These are phyloP conservation scores for Boletus coccyginus DNA, from an alignment of 768 basidiomycete genomes.

Conservation along the genomic window DNA sequence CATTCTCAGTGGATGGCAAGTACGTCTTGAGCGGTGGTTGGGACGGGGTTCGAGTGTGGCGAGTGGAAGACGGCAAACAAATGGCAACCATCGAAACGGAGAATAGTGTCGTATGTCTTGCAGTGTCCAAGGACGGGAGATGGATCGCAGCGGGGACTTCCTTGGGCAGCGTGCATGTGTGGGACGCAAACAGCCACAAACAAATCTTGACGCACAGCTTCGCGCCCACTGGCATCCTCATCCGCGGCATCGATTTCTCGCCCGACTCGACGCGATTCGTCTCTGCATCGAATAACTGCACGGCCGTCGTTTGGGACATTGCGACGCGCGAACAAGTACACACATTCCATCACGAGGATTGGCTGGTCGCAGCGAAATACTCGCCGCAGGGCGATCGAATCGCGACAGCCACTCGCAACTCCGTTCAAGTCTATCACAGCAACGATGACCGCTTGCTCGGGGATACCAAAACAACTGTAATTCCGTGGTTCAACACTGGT, in stretches of 20 bases:
- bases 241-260: conserved; percentile 9
- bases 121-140: neutral
- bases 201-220: neutral
- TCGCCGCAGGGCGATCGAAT: too few species aligned
- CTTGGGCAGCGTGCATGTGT: neutral
- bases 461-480: neutral
- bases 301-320: neutral
- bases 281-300: neutral
- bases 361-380: neutral
- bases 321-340: neutral
- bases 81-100: neutral
- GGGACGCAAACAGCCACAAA: neutral
- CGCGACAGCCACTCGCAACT: too few species aligned
- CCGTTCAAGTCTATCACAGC: too few species aligned
- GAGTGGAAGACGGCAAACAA: neutral
- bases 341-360: neutral
- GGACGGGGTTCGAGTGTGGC: neutral
- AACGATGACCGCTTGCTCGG: too few species aligned
- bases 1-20: too few species aligned
- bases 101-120: neutral
- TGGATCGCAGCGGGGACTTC: neutral
- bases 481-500: neutral
- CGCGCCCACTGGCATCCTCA: too few species aligned
- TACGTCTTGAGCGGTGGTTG: neutral
- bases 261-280: conserved; percentile 2